phyloP scores from a whole-genome alignment of 164 flowering plant genomes.

The Pachysandra terminalis region DNA sequence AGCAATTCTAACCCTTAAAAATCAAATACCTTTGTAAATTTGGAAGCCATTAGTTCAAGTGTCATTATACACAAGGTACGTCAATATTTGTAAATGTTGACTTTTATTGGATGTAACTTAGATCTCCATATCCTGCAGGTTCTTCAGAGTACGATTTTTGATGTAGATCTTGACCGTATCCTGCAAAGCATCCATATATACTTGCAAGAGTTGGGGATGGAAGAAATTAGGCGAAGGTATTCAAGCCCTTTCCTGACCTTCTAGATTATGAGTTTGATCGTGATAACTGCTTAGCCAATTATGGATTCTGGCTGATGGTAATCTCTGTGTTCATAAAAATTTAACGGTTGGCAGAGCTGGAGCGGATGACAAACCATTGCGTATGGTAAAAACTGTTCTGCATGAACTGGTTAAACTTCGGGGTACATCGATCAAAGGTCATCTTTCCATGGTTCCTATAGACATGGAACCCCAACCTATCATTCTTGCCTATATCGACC shows the following conservation, averaged over 20 bases:
- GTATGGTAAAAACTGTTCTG: slow-evolving; percentile 98
- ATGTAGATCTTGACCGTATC: slow-evolving; percentile 94
- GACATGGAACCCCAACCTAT: slow-evolving; percentile 98
- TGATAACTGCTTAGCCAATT: not conserved
- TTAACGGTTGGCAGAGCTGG: slow-evolving; percentile 65
- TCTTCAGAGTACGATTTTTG: slow-evolving; percentile 91
- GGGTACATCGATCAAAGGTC: slow-evolving; percentile 96
- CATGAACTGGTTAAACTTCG: slow-evolving; percentile 99
- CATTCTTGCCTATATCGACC: slow-evolving; percentile 96
- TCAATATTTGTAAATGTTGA: not conserved
- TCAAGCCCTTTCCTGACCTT: not conserved
- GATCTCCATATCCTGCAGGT: slow-evolving; percentile 44
- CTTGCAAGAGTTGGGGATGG: slow-evolving; percentile 96
- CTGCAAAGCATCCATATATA: slow-evolving; percentile 95
- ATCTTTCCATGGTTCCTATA: slow-evolving; percentile 97
- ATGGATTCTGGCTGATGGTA: not conserved
- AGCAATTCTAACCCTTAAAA: too few relatives aligned
- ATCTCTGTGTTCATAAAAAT: not conserved
- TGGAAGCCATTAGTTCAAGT: too few relatives aligned
- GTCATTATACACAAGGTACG: not conserved
- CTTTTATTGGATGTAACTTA: not conserved
- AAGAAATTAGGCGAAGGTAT: slow-evolving; percentile 94
- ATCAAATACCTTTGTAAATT: too few relatives aligned
- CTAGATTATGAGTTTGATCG: not conserved
- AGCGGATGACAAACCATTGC: slow-evolving; percentile 97